Percentiles rank a stretch among this genome's conserved stretches.
These are phyloP conservation scores for Lagenidium sp. DNA, from an alignment of 352 stramenopile genomes.

Conservation along the genomic window DNA sequence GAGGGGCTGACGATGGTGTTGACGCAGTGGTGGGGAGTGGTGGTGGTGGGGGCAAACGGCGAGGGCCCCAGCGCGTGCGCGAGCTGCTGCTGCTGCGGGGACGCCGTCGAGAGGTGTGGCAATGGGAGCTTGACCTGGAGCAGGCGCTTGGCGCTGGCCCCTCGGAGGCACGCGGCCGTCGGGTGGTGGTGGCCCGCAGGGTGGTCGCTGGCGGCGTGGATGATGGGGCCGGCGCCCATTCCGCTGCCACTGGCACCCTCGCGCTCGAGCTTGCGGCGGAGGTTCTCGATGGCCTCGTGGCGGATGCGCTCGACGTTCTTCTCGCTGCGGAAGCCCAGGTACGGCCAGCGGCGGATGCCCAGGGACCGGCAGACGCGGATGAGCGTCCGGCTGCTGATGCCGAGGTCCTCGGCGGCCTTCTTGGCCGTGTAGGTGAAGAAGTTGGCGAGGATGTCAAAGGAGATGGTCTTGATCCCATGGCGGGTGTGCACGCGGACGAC, in stretches of 20 bases:
- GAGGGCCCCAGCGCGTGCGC: not conserved
- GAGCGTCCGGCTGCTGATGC: constrained; percentile 69
- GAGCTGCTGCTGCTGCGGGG: constrained; percentile 1
- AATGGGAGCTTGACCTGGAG: constrained; percentile 52
- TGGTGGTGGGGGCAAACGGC: constrained; percentile 25
- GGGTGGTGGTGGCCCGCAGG: constrained; percentile 26
- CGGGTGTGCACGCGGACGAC: constrained; percentile 52
- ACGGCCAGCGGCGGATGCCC: constrained; percentile 67
- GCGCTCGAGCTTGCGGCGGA: constrained; percentile 62
- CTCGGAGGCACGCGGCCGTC: constrained; percentile 39
- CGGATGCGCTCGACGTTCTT: constrained; percentile 75
- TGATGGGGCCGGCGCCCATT: no score
- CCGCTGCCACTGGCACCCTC: no score
- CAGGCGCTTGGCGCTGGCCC: constrained; percentile 63
- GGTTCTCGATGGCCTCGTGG: constrained; percentile 65
- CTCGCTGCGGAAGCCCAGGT: constrained; percentile 71
- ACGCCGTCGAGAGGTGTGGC: constrained; percentile 7
- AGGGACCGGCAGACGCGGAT: constrained; percentile 70
- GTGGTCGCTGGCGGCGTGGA: no score
- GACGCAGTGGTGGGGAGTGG: constrained; percentile 18
- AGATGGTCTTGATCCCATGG: constrained; percentile 71
- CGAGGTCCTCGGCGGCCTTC: constrained; percentile 63
- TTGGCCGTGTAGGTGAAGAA: constrained; percentile 73
- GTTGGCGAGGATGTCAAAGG: constrained; percentile 52
- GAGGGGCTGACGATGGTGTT: constrained; percentile 43